Evolutionary conservation across 805 yeast species (phyloP), one percentile per base, ranked within the genome.

Genomic region (Metschnikowia vanudenii): DNA sequence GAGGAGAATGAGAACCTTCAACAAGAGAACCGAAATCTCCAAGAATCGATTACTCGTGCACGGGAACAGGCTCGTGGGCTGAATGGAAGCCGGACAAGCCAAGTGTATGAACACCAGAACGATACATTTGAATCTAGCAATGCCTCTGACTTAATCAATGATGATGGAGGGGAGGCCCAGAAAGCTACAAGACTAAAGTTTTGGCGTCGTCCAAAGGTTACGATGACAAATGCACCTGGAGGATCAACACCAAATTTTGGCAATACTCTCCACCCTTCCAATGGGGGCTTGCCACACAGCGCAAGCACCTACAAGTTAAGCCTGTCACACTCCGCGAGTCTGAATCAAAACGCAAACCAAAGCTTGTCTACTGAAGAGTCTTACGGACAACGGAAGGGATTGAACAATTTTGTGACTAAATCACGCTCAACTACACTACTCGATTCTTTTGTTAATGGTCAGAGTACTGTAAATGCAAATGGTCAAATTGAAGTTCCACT

Each of bases 341-440:
- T 55, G 4, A 22, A 12, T 17, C 43, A 32, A 18, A 22, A 37
- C 8, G 18, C 38, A 0, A 42, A 37, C 17, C 44, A 35, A 14
- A 29, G 32, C 6, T 39, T 46, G 11, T 14, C 29, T 2, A 38
- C 17, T 16, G 43, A 39, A 7, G 53, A 50, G 12, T 32, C 39
- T 2, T 29, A 47, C 1, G 51, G 47, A 4, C 47, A 48, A 12
- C 47, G 53, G n/a, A 55, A 54, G 22, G 51, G 48, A 6, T 30
- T 49, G 36, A 50, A 32, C 36, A 39, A 39, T 22, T 49, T 54
- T 41, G 53, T 52, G 48, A 64, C 74, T 32, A 77, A 75, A 53
- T 71, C 81, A 2, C 63, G 76, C 42, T 76, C 82, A 1, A 66
- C 79, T 1, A 75, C 75, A 45, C 66, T 78, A 22, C 55, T 78